Conservation (phyloP, 2,329 filamentous ascomycete species). For the Fusarium pseudograminearum region DNA sequence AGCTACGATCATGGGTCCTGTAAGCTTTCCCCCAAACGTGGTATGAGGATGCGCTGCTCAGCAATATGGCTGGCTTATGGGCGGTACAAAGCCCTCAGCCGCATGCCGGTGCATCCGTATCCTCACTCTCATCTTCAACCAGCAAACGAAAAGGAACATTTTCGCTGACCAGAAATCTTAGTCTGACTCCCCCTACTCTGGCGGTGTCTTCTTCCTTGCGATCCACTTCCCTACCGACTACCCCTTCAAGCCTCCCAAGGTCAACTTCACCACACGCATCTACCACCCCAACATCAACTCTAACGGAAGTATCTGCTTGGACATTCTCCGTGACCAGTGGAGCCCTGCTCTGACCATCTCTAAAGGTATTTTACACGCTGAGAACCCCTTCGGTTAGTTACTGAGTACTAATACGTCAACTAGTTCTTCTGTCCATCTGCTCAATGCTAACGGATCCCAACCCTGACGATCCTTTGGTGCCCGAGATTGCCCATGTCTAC, state of each 20-base stretch:
- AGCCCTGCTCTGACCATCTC: constrained; percentile 98
- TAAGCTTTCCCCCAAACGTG: constrained; percentile 63
- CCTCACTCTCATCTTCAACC: constrained; percentile 13
- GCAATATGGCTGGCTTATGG: constrained; percentile 23
- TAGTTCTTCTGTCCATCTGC: constrained; percentile 98
- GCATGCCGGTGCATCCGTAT: constrained; percentile 22
- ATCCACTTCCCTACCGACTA: constrained; percentile 99
- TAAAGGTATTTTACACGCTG: constrained; percentile 76
- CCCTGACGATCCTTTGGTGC: constrained; percentile 97
- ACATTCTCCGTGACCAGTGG: constrained; percentile 99
- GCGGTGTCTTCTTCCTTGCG: constrained; percentile 97
- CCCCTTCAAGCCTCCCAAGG: constrained; percentile 99
- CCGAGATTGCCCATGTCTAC: constrained; percentile 99
- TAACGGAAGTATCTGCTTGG: constrained; percentile 98
- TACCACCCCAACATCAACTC: constrained; percentile 99
- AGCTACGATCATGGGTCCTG: constrained; percentile 99
- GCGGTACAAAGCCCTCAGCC: constrained; percentile 37
- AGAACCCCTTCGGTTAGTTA: constrained; percentile 14
- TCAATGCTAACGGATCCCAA: constrained; percentile 99
- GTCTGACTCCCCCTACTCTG: constrained; percentile 97
- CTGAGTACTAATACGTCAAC: constrained; percentile 4
- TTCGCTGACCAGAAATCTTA: constrained; percentile 57
- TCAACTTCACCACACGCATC: constrained; percentile 99
- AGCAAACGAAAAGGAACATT: constrained; percentile 1
- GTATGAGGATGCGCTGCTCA: constrained; percentile 9